These are phyloP conservation scores for Berberis thunbergii DNA, from an alignment of 164 flowering plant species.

Conservation along the genomic window DNA sequence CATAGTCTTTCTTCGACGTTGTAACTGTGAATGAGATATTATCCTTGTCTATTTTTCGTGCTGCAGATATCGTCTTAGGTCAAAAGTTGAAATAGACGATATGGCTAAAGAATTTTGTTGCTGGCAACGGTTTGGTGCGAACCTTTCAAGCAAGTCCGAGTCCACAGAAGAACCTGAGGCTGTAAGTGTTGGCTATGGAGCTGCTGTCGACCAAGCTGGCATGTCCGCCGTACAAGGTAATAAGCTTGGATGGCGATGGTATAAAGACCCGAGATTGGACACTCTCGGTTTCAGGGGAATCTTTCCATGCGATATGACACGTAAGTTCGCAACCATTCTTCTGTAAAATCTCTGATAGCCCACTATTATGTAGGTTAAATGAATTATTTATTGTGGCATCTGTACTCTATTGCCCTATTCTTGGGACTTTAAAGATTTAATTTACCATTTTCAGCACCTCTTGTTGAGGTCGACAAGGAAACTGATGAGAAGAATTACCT, in stretches of 20 bases:
- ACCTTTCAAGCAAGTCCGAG: constrained; percentile 28
- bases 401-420: neutral
- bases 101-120: constrained; percentile 65
- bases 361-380: neutral
- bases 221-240: constrained; percentile 53
- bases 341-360: neutral
- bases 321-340: constrained; percentile 30
- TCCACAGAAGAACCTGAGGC: constrained; percentile 66
- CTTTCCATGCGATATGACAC: constrained; percentile 56
- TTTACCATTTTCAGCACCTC: constrained; percentile 52
- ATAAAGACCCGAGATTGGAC: constrained; percentile 75
- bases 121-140: constrained; percentile 82
- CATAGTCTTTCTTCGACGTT: neutral
- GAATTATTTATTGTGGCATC: neutral
- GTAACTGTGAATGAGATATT: neutral
- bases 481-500: constrained; percentile 58
- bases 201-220: constrained; percentile 44
- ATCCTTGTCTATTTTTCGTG: constrained; percentile 2
- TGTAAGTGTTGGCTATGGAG: constrained; percentile 69
- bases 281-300: constrained; percentile 87
- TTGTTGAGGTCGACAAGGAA: constrained; percentile 85
- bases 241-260: constrained; percentile 71
- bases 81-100: constrained; percentile 88
- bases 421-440: neutral
- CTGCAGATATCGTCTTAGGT: constrained; percentile 71